phyloP scores from a whole-genome alignment of 805 yeast genomes.

The Monosporozyma unispora region DNA sequence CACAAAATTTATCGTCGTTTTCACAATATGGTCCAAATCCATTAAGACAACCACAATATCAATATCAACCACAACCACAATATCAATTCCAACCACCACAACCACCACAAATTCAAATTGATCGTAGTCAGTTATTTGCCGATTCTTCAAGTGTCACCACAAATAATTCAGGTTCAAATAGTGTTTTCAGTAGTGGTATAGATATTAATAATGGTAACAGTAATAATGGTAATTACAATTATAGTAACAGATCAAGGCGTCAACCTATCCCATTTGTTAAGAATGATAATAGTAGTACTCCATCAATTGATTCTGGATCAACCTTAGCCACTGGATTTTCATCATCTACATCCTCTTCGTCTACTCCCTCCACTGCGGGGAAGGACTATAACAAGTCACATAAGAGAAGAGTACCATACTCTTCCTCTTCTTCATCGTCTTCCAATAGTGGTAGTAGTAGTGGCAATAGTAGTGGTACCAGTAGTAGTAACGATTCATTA shows the following conservation, averaged over 20 bases:
- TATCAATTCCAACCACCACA: background rate
- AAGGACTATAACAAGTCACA: background rate
- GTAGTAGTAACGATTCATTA: background rate
- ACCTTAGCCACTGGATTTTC: background rate
- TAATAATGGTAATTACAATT: background rate
- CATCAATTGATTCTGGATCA: background rate
- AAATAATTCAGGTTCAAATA: background rate
- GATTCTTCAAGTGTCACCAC: background rate
- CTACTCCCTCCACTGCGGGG: background rate
- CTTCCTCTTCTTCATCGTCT: background rate
- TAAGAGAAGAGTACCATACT: background rate
- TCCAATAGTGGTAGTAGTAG: background rate
- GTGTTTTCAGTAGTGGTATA: background rate
- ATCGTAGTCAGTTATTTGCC: background rate
- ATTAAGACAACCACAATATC: slow-evolving; percentile 1
- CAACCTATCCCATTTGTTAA: background rate
- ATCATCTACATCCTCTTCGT: background rate
- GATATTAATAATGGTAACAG: background rate
- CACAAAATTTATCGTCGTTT: background rate
- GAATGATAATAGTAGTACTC: background rate
- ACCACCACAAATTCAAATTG: background rate
- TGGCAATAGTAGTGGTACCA: background rate
- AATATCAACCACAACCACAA: background rate
- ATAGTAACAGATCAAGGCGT: background rate
- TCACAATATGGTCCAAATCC: background rate